Percentiles rank a stretch among this genome's conserved stretches.
These are phyloP conservation scores for Daldinia concentrica DNA, from an alignment of 495 filamentous ascomycete species.

Conservation along the genomic window DNA sequence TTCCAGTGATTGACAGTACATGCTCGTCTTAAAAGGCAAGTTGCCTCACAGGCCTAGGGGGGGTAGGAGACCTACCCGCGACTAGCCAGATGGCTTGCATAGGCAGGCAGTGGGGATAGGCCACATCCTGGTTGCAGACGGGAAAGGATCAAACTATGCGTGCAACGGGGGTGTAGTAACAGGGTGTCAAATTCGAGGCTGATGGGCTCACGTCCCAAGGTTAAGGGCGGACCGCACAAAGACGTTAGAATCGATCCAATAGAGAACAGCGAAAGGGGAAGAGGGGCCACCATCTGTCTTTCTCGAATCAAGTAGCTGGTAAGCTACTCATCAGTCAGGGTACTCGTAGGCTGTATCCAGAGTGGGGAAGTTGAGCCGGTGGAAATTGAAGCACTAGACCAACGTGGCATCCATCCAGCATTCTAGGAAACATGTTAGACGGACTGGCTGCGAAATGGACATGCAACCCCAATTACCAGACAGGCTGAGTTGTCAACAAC, in stretches of 20 bases:
- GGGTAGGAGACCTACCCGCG: slow-evolving; percentile 43
- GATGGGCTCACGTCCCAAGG: slow-evolving; percentile 43
- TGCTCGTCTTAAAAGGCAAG: slow-evolving; percentile 47
- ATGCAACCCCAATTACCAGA: slow-evolving; percentile 51
- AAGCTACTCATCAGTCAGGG: slow-evolving; percentile 45
- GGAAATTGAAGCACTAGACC: slow-evolving; percentile 48
- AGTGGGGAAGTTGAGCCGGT: slow-evolving; percentile 49
- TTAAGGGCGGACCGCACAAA: slow-evolving; percentile 33
- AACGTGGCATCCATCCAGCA: slow-evolving; percentile 51
- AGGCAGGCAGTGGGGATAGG: slow-evolving; percentile 45
- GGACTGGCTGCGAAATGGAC: slow-evolving; percentile 48
- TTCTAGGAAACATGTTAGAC: slow-evolving; percentile 46
- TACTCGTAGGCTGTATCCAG: slow-evolving; percentile 47
- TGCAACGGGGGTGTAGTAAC: slow-evolving; percentile 45
- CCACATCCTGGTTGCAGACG: slow-evolving; percentile 49
- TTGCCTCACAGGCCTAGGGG: slow-evolving; percentile 42
- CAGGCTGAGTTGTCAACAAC: slow-evolving; percentile 48
- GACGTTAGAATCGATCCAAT: slow-evolving; percentile 38
- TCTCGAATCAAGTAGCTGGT: slow-evolving; percentile 46
- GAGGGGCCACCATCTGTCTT: slow-evolving; percentile 30
- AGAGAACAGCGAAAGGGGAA: slow-evolving; percentile 37
- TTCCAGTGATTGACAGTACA: slow-evolving; percentile 50
- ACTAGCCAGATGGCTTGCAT: slow-evolving; percentile 51
- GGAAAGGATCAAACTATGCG: slow-evolving; percentile 47
- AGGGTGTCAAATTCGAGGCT: slow-evolving; percentile 48